These are phyloP conservation scores for Tilletia walkeri DNA, from an alignment of 1,284 basidiomycete genomes.

Conservation along the genomic window DNA sequence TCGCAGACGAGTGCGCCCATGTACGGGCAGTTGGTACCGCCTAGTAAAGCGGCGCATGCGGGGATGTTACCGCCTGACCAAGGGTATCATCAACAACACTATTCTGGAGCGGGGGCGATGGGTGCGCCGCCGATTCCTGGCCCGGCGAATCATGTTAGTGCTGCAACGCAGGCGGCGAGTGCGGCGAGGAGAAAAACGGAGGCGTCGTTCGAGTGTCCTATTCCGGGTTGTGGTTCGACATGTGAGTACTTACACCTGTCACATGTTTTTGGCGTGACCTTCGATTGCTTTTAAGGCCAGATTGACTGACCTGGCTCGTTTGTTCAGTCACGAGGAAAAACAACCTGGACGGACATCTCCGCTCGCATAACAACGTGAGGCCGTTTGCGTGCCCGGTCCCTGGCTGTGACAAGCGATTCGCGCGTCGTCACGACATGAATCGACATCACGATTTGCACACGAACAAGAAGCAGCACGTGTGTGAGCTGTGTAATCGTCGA, in stretches of 20 bases:
- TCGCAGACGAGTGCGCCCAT: conserved; percentile 28
- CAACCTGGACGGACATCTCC: conserved; percentile 73
- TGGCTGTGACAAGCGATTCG: conserved; percentile 89
- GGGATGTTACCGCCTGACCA: conserved; percentile 22
- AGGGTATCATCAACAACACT: not conserved
- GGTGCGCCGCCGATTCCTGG: not conserved
- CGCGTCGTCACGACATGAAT: conserved; percentile 94
- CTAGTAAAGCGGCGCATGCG: conserved; percentile 26
- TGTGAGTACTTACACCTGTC: conserved; percentile 71
- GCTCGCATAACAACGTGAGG: conserved; percentile 92
- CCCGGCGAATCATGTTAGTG: conserved; percentile 68
- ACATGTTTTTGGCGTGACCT: conserved; percentile 9
- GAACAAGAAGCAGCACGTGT: conserved; percentile 79
- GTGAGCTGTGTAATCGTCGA: conserved; percentile 86
- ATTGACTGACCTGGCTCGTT: conserved; percentile 18
- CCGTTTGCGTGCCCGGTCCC: conserved; percentile 90
- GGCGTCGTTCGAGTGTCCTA: conserved; percentile 86
- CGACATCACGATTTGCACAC: conserved; percentile 66
- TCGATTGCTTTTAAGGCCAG: not conserved
- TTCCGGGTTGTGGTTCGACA: conserved; percentile 90
- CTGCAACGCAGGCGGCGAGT: conserved; percentile 88
- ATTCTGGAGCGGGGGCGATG: not conserved
- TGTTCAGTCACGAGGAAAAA: conserved; percentile 55
- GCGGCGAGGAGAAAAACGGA: conserved; percentile 83
- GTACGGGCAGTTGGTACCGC: conserved; percentile 27